Evolutionary conservation across 331 rosid genomes (phyloP).

Genomic region (Acacia concinna): DNA sequence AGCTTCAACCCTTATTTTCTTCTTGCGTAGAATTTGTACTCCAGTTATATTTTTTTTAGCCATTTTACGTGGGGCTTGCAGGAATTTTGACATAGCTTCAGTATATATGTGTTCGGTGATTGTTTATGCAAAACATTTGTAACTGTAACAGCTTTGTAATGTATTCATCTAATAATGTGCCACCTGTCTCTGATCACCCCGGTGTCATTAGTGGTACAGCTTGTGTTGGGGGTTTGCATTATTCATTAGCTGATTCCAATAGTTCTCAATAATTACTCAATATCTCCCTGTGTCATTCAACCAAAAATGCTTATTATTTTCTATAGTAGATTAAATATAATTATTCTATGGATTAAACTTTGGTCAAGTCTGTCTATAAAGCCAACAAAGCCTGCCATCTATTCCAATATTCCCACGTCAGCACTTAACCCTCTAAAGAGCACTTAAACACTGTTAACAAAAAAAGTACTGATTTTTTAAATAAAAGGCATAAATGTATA

Average conservation of each 20-base stretch:
- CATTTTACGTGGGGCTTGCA: constrained; percentile 15
- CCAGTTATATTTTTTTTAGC: constrained; percentile 23
- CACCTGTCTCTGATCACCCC: background rate
- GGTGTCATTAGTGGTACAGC: no score
- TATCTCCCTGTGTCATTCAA: background rate
- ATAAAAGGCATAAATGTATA: no score
- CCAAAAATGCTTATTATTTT: background rate
- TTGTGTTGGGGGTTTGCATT: no score
- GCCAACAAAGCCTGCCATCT: no score
- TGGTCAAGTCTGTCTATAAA: no score
- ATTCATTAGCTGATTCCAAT: no score
- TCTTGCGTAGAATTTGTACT: constrained; percentile 50
- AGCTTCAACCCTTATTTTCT: constrained; percentile 82
- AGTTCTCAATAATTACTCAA: background rate
- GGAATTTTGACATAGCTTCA: constrained; percentile 19
- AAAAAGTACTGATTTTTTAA: no score
- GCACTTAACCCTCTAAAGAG: no score
- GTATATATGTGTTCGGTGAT: background rate
- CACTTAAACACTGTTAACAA: no score
- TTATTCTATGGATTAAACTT: no score
- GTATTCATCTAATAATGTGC: constrained; percentile 9
- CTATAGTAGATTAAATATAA: background rate
- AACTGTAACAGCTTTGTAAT: constrained; percentile 16
- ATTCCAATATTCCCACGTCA: no score
- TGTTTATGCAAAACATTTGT: constrained; percentile 27